Evolutionary conservation across 192 early-diverging fungal genomes (phyloP).

Genomic region (Umbelopsis sp.): DNA sequence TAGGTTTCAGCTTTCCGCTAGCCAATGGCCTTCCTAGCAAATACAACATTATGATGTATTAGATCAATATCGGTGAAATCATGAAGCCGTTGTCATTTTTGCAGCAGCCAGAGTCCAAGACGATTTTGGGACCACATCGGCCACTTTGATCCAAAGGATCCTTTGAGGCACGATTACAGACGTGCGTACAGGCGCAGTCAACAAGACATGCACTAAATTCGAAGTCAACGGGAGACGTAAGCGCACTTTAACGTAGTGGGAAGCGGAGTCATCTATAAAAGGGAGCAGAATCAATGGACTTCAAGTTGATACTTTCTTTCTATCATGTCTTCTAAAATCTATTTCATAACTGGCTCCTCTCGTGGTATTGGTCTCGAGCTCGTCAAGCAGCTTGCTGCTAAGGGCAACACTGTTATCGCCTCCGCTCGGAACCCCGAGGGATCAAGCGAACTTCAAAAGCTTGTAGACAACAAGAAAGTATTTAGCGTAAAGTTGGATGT

Average conservation of each 20-base stretch:
- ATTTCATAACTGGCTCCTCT: slow-evolving; percentile 32
- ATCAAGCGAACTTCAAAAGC: slow-evolving; percentile 11
- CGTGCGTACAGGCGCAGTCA: too few species aligned
- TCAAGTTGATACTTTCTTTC: background rate
- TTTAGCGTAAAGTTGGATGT: slow-evolving; percentile 33
- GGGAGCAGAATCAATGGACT: background rate
- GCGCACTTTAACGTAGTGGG: background rate
- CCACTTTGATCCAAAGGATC: too few species aligned
- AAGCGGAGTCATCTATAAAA: background rate
- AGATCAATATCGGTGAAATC: too few species aligned
- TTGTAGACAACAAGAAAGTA: slow-evolving; percentile 31
- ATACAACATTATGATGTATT: too few species aligned
- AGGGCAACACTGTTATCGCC: slow-evolving; percentile 30
- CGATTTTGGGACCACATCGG: too few species aligned
- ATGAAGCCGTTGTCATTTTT: too few species aligned
- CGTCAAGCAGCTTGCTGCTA: slow-evolving; percentile 27
- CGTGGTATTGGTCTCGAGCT: slow-evolving; percentile 41
- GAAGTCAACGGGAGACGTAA: background rate
- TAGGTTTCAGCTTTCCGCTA: too few species aligned
- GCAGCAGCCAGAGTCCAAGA: too few species aligned
- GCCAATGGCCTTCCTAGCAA: too few species aligned
- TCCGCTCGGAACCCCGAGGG: slow-evolving; percentile 22
- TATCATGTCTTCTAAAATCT: slow-evolving; percentile 15
- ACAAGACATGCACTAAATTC: too few species aligned
- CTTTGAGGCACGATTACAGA: too few species aligned